A percentile compares a stretch with the other conserved stretches of the same genome.
Evolutionary conservation across 306 rosid species (phyloP).

Genomic region (Prosopis cineraria): DNA sequence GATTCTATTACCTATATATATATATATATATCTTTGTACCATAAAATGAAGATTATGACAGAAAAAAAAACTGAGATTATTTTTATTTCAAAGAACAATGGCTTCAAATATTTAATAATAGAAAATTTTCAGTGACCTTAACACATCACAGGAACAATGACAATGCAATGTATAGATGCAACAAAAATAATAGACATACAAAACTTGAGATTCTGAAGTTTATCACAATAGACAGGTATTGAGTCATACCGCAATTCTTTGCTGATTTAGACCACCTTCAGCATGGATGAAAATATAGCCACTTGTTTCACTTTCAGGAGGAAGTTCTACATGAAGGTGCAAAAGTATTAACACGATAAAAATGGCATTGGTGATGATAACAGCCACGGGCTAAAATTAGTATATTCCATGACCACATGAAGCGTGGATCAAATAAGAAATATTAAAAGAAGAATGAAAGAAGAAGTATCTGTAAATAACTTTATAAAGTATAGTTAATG

Average conservation of each 20-base stretch:
- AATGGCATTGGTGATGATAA: background rate
- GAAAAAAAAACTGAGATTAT: background rate
- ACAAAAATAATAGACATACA: slow-evolving; percentile 3
- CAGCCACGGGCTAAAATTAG: slow-evolving; percentile 13
- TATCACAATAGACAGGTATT: slow-evolving; percentile 25
- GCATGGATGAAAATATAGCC: slow-evolving; percentile 97
- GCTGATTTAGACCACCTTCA: slow-evolving; percentile 97
- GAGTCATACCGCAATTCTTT: slow-evolving; percentile 85
- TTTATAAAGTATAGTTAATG: background rate
- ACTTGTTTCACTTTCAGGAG: slow-evolving; percentile 79
- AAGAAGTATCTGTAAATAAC: background rate
- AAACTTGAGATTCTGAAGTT: background rate
- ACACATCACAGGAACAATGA: slow-evolving; percentile 24
- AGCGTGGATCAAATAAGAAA: background rate
- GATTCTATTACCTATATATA: background rate
- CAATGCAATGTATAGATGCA: background rate
- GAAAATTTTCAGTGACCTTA: slow-evolving; percentile 14
- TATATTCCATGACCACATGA: slow-evolving; percentile 11
- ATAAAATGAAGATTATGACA: slow-evolving; percentile 18
- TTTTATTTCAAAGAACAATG: slow-evolving; percentile 19
- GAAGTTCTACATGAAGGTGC: slow-evolving; percentile 67
- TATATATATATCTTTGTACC: background rate
- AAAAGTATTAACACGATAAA: slow-evolving; percentile 20
- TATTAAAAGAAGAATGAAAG: background rate
- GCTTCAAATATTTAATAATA: slow-evolving; percentile 27